phyloP scores from a whole-genome alignment of 768 basidiomycete genomes.

The Russula sp. region DNA sequence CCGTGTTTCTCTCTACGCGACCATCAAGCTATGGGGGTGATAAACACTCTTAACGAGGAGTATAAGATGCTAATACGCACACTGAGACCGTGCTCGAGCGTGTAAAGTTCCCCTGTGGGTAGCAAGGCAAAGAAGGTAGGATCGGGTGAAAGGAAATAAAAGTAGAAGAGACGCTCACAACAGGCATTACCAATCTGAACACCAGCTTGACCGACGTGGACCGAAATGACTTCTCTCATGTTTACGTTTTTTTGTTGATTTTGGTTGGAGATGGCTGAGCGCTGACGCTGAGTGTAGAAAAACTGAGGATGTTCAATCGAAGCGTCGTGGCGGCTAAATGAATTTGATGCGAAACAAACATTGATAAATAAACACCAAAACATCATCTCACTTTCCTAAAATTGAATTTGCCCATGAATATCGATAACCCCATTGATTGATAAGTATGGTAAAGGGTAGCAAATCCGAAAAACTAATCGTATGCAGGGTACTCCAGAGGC shows the following conservation, averaged over 20 bases:
- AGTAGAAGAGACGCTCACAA: slow-evolving; percentile 50
- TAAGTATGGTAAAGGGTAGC: slow-evolving; percentile 11
- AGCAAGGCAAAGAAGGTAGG: slow-evolving; percentile 13
- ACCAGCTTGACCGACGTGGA: slow-evolving; percentile 97
- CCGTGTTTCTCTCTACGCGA: slow-evolving; percentile 69
- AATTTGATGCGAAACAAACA: background rate
- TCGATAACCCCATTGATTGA: background rate
- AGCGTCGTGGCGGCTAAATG: background rate
- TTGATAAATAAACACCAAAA: background rate
- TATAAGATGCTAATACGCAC: slow-evolving; percentile 43
- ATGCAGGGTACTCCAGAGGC: slow-evolving; percentile 14
- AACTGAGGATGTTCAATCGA: background rate
- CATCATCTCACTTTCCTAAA: too few species aligned
- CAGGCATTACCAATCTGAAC: slow-evolving; percentile 94
- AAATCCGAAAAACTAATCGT: slow-evolving; percentile 6
- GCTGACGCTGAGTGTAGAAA: background rate
- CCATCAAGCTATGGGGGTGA: slow-evolving; percentile 70
- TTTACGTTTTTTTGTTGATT: slow-evolving; percentile 18
- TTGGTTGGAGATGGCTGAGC: background rate
- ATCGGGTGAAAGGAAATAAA: slow-evolving; percentile 4
- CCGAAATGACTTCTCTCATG: slow-evolving; percentile 93
- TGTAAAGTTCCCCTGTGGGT: slow-evolving; percentile 88
- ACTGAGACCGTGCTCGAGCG: slow-evolving; percentile 93
- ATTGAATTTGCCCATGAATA: too few species aligned
- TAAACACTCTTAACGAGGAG: background rate